A percentile compares a stretch with the other conserved stretches of the same genome.
Evolutionary conservation across 225 moss, liverwort and hornwort species (phyloP).

Genomic region (Sphagnum contortum): DNA sequence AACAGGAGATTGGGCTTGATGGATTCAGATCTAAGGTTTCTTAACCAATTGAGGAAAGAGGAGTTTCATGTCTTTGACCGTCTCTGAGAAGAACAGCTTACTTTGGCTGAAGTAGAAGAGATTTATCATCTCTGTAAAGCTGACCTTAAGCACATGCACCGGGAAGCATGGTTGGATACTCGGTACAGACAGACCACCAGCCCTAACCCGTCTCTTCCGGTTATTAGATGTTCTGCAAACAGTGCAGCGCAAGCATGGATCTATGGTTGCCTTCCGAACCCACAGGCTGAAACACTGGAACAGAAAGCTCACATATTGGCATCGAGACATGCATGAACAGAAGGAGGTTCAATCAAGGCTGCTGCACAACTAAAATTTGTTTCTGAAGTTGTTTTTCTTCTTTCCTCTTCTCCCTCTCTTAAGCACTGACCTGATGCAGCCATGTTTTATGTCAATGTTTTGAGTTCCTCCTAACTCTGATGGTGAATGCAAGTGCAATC

Average conservation of each 20-base stretch:
- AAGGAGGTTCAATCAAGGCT: conserved; percentile 12
- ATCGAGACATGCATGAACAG: conserved; percentile 11
- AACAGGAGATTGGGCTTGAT: conserved; percentile 2
- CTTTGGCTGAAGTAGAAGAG: conserved; percentile 11
- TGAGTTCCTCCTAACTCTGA: too few relatives aligned
- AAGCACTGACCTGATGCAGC: too few relatives aligned
- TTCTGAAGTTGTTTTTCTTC: too few relatives aligned
- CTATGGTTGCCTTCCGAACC: conserved; percentile 9
- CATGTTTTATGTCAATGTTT: too few relatives aligned
- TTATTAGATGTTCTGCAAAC: conserved; percentile 12
- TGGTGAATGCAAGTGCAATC: too few relatives aligned
- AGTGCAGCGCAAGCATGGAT: conserved; percentile 10
- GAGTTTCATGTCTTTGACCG: conserved; percentile 1
- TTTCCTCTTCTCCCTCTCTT: too few relatives aligned
- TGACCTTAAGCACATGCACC: conserved; percentile 4
- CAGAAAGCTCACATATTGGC: conserved; percentile 12
- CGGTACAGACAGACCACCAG: conserved; percentile 8
- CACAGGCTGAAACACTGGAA: conserved; percentile 12
- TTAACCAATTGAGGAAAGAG: conserved; percentile 14
- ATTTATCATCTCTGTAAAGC: conserved; percentile 11
- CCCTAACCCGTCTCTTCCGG: conserved; percentile 9
- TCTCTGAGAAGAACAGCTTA: conserved; percentile 8
- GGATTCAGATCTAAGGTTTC: conserved; percentile 8
- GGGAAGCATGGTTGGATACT: conserved; percentile 11
- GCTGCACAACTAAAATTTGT: neutral